Base-by-base conservation (phyloP, 768 basidiomycete genomes). In the Leccinum arenicola region DNA sequence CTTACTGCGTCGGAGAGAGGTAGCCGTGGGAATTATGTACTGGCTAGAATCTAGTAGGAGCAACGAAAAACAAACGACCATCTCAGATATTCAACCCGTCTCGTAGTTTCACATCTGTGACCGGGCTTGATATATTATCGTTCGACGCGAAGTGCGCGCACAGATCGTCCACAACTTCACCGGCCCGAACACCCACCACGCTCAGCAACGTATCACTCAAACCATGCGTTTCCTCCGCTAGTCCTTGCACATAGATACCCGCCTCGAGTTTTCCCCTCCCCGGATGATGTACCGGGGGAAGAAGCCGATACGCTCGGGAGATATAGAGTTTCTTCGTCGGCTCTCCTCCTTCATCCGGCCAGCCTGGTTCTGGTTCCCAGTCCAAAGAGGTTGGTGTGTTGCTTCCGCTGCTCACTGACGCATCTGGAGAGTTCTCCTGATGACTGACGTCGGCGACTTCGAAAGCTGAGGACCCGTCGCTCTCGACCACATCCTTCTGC, bases 171-270 rank as follows among this genome's bases (percentile, higher is more conserved):
- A 80, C 70, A 7, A 81, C 75, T 63, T 81, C 78, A 45, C 79
- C 80, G 12, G 81, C 77, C 49, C 80, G 70, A 38, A 77, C 64
- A 21, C 77, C 74, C 9, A 78, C 52, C 15, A 79, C 76, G 58
- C 80, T 83, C 58, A 83, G 64, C 19, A 84, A 64, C 11, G 81
- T 81, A 59, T 84, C 76, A 49, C 72, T 72, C 52, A 77, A 64
- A 3, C 76, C 76, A 52, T 77, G 76, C 10, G 75, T 75, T 52
- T 71, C 68, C 60, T 77, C 75, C 33, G 70, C 69, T 54, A 72
- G 65, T 12, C 76, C 76, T 61, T 77, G 76, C 40, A 77, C 58
- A 61, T 75, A 77, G 9, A 77, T 66, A 10, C 70, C 74, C 15
- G 70, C 65, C 49, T 61, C 21, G 31, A 66, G 40, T 21, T 35